Conservation (phyloP, 257 asterid genomes). For the Nemophila menziesii region DNA sequence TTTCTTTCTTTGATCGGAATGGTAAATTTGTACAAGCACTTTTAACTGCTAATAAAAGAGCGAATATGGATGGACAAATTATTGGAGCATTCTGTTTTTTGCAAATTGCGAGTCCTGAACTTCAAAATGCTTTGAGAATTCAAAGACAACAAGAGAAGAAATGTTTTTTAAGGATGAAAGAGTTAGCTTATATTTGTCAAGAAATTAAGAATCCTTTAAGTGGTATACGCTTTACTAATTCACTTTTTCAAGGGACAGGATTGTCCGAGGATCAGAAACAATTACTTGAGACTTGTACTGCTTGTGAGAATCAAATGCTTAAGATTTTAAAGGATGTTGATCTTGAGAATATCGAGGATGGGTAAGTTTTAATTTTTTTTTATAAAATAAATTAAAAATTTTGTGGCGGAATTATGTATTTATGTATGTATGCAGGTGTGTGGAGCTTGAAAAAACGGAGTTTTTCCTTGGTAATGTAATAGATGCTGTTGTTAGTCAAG, state of each 20-base stretch:
- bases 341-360: slow-evolving; percentile 55
- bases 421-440: slow-evolving; percentile 25
- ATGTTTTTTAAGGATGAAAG: slow-evolving; percentile 54
- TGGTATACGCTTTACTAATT: slow-evolving; percentile 68
- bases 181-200: slow-evolving; percentile 75
- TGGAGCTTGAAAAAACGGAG: slow-evolving; percentile 62
- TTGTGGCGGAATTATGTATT: not conserved
- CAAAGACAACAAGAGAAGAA: slow-evolving; percentile 58
- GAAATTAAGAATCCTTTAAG: slow-evolving; percentile 69
- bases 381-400: not conserved
- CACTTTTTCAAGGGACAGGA: slow-evolving; percentile 56
- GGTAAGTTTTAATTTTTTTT: slow-evolving; percentile 27
- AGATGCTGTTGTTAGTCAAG: slow-evolving; percentile 92
- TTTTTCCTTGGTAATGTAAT: slow-evolving; percentile 68
- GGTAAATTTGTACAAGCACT: slow-evolving; percentile 66
- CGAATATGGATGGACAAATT: slow-evolving; percentile 53
- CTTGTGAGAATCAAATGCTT: slow-evolving; percentile 83
- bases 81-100: slow-evolving; percentile 86
- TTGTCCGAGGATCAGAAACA: slow-evolving; percentile 74
- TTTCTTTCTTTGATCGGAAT: slow-evolving; percentile 47
- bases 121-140: slow-evolving; percentile 46
- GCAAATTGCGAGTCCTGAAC: slow-evolving; percentile 68
- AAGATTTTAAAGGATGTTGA: slow-evolving; percentile 71
- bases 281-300: slow-evolving; percentile 64
- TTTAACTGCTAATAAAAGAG: slow-evolving; percentile 72